Base-by-base conservation (phyloP, 345 rosid species). In the Eucalyptus virginea region DNA sequence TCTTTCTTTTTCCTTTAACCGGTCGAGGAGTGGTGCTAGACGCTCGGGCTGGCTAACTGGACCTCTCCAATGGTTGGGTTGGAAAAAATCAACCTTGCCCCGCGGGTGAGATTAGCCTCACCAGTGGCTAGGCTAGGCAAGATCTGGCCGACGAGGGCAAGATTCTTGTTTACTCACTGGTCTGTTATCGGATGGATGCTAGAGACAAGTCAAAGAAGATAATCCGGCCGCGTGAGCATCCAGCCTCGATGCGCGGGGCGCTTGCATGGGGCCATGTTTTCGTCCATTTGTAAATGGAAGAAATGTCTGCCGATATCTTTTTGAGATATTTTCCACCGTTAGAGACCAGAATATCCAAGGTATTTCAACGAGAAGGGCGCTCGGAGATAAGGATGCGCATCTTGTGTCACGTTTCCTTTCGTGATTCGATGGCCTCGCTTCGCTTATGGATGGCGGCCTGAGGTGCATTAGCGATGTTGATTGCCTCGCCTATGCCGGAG, bases 1-100 rank as follows among this genome's bases (percentile, higher is more conserved):
- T 52, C 1, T 18, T 19, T 19, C 0, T 52, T 54, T 54, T 19
- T 4, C 0, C 11, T 54, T 1, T 54, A 54, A 54, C 7, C 1
- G 19, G n/a, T n/a, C n/a, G n/a, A n/a, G n/a, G n/a, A n/a, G 8
- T 18, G 3, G 8, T 7, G 26, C 26, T 19, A 8, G 58, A 54
- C 2, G 26, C 11, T 23, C 5, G 26, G 26, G 60, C 60, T 54
- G 24, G 11, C 60, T 19, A 54, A 28, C 11, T 54, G 26, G 11
- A 54, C 60, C 12, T 54, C 11, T 54, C 11, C 60, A 23, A 3
- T 8, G 60, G 60, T 21, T 54, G 26, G 11, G 26, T 54, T 54
- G 60, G 26, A 8, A 54, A 54, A 23, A 23, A 21, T 54, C 26
- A 23, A 54, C 3, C 3, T 54, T 4, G 60, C 26, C 11, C 0